These are phyloP conservation scores for Penstemon barbatus DNA, from an alignment of 257 asterid genomes.

Conservation along the genomic window DNA sequence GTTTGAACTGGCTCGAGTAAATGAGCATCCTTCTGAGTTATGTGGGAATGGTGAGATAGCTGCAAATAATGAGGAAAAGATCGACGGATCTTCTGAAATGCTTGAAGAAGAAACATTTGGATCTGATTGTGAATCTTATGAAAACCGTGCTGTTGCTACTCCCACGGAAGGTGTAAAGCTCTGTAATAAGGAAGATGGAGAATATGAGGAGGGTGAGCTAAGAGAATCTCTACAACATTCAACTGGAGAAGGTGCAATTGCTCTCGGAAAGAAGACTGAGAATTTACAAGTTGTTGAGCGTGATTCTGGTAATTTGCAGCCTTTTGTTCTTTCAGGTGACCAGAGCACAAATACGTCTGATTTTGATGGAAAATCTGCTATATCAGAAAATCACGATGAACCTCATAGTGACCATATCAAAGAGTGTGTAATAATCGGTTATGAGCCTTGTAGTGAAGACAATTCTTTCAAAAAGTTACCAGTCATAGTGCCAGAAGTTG, in stretches of 20 bases:
- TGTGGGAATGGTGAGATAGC: slow-evolving; percentile 37
- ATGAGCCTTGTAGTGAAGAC: slow-evolving; percentile 40
- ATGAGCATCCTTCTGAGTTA: slow-evolving; percentile 34
- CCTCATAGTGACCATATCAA: slow-evolving; percentile 27
- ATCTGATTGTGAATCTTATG: slow-evolving; percentile 60
- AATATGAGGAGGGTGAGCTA: slow-evolving; percentile 87
- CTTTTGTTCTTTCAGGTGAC: slow-evolving; percentile 34
- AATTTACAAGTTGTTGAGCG: slow-evolving; percentile 23
- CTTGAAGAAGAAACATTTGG: slow-evolving; percentile 53
- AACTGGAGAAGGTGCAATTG: slow-evolving; percentile 35
- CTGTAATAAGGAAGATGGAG: slow-evolving; percentile 60
- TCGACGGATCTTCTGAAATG: slow-evolving; percentile 41
- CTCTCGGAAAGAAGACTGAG: slow-evolving; percentile 32
- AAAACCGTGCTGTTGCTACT: slow-evolving; percentile 37
- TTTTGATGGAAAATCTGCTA: slow-evolving; percentile 32
- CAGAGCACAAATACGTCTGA: slow-evolving; percentile 25
- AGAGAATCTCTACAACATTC: slow-evolving; percentile 51
- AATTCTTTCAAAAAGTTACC: slow-evolving; percentile 32
- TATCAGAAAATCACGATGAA: slow-evolving; percentile 32
- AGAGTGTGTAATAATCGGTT: slow-evolving; percentile 31
- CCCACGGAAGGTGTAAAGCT: slow-evolving; percentile 25
- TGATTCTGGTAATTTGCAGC: slow-evolving; percentile 34
- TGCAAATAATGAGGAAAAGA: slow-evolving; percentile 52
- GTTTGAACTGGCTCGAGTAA: slow-evolving; percentile 28
- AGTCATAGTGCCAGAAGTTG: slow-evolving; percentile 35